These are phyloP conservation scores for Fusarium sp. DNA, from an alignment of 2,329 filamentous ascomycete species.

Conservation along the genomic window DNA sequence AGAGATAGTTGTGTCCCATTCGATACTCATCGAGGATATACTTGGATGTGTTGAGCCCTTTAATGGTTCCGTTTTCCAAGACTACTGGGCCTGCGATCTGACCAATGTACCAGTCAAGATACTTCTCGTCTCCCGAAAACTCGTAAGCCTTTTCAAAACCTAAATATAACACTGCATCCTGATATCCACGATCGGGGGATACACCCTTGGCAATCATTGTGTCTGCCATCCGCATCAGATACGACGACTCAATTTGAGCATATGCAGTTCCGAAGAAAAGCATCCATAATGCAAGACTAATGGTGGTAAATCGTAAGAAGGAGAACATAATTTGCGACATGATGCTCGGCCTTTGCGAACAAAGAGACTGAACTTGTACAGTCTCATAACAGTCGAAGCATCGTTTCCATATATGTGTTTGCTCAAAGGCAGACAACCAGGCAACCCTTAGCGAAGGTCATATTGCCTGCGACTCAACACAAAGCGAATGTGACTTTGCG, in stretches of 20 bases:
- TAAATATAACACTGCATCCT: constrained; percentile 60
- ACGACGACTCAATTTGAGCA: neutral
- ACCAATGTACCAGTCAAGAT: constrained; percentile 57
- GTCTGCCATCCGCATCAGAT: constrained; percentile 55
- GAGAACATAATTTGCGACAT: neutral
- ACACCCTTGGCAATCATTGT: constrained; percentile 59
- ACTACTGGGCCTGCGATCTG: constrained; percentile 61
- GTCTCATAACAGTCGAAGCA: accelerated
- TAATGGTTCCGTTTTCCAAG: constrained; percentile 59
- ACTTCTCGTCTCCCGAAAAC: constrained; percentile 55
- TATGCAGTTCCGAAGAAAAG: neutral
- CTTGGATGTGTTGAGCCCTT: constrained; percentile 58
- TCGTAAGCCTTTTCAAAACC: constrained; percentile 61
- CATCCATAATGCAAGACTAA: accelerated
- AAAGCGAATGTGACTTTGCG: neutral
- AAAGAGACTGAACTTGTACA: accelerated
- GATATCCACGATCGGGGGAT: constrained; percentile 56
- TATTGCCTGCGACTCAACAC: accelerated
- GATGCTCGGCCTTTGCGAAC: accelerated
- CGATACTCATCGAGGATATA: constrained; percentile 65
- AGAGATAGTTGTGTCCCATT: constrained; percentile 63
- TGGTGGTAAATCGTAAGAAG: accelerated
- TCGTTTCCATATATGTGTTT: neutral
- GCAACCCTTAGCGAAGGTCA: neutral
- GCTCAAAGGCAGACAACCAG: too few species aligned